phyloP scores from a whole-genome alignment of 1,284 basidiomycete species.

The Cutaneotrichosporon sp. region DNA sequence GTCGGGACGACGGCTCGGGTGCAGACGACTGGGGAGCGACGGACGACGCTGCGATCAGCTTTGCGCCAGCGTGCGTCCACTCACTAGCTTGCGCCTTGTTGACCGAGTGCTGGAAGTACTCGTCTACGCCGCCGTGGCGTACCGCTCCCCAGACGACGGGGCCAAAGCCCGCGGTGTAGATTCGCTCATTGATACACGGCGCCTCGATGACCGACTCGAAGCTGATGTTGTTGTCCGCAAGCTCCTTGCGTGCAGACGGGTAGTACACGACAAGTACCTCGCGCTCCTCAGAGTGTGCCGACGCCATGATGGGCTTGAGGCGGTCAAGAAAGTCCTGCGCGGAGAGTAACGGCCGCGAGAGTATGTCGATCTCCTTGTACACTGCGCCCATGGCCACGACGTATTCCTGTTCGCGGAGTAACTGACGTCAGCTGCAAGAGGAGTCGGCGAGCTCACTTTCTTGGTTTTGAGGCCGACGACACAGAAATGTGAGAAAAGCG shows the following conservation, averaged over 20 bases:
- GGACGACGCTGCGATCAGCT: too few relatives aligned
- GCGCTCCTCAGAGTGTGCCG: slow-evolving; percentile 5
- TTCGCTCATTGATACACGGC: slow-evolving; percentile 22
- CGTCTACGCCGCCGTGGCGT: slow-evolving; percentile 17
- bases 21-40: too few relatives aligned
- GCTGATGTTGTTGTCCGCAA: slow-evolving; percentile 18
- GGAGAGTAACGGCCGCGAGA: slow-evolving; percentile 13
- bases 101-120: slow-evolving; percentile 16
- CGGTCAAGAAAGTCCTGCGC: slow-evolving; percentile 22
- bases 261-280: slow-evolving; percentile 24
- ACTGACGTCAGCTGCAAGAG: slow-evolving; percentile 5
- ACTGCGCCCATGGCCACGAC: slow-evolving; percentile 35
- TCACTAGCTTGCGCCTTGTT: too few relatives aligned
- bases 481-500: slow-evolving; percentile 30
- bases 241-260: slow-evolving; percentile 18
- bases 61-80: too few relatives aligned
- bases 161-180: slow-evolving; percentile 20
- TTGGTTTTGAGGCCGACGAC: slow-evolving; percentile 24
- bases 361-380: slow-evolving; percentile 32
- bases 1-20: too few relatives aligned
- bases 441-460: background rate
- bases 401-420: slow-evolving; percentile 25
- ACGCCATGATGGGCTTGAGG: slow-evolving; percentile 18
- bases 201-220: slow-evolving; percentile 17
- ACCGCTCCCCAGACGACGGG: slow-evolving; percentile 32